Base-by-base conservation (phyloP, 306 rosid genomes). In the Cicer arietinum region DNA sequence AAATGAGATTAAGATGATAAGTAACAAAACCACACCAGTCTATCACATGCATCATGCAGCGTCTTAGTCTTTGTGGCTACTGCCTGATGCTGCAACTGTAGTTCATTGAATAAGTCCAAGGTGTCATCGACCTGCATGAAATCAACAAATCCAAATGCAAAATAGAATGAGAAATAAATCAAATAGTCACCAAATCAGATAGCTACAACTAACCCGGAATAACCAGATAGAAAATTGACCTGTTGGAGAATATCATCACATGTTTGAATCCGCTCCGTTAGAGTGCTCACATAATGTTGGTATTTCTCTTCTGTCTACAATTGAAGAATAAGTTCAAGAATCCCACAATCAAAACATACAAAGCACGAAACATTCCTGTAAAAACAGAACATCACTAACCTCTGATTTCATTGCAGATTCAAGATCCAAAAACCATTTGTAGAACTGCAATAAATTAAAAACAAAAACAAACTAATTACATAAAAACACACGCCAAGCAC, bases 11-110 rank as follows among this genome's bases (percentile, higher is more conserved):
- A 22, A 11, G 67, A 13, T 22, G 14, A 20, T 37, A 77, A 50
- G 71, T 71, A 67, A 77, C 67, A 76, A 82, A 81, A 76, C 18
- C 87, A 54, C 60, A 92, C 99, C 93, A 95, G 66, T 73, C 96
- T 81, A 44, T 95, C 99, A 62, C 98, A 95, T 6, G 99, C 99
- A 83, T 92, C 99, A 72, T 95, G 99, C 67, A 95, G 98, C 1
- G 99, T 95, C 87, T 90, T 92, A 47, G 99, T 95, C 92, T 92
- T 95, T 17, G 93, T 92, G 71, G 98, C 96, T 25, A 95, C 98
- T 40, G 98, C 98, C 74, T 90, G 93, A 85, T 95, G 99, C 84
- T 95, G 97, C 86, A 88, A 74, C 62, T 95, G 98, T 48, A 95
- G 81, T 37, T 90, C 98, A 20, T 90, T 89, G 82, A 92, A 92